Percentiles rank a stretch among this genome's conserved stretches.
phyloP scores from a whole-genome alignment of 2,329 filamentous ascomycete genomes.

The Juglanconis oblonga region DNA sequence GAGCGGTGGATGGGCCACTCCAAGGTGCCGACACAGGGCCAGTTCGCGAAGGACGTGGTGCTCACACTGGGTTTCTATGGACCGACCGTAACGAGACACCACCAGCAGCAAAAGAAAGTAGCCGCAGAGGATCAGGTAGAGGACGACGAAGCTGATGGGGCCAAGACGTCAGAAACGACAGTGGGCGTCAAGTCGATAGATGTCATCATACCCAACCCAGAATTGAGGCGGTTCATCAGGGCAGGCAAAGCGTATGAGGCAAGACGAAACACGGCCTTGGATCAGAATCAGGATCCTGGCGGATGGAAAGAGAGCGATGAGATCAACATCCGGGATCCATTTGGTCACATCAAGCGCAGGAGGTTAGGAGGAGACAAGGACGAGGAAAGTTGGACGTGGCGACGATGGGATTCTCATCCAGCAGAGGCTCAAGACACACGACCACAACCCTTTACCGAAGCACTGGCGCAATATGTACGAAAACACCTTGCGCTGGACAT shows the following conservation, averaged over 20 bases:
- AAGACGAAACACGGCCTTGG: background rate
- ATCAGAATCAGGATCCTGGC: background rate
- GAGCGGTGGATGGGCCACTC: slow-evolving; percentile 48
- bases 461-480: slow-evolving; percentile 47
- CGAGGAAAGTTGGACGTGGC: slow-evolving; percentile 55
- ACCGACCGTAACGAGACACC: slow-evolving; percentile 22
- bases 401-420: slow-evolving; percentile 17
- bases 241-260: slow-evolving; percentile 32
- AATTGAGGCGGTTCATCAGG: slow-evolving; percentile 44
- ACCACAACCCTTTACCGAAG: slow-evolving; percentile 47
- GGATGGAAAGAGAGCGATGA: slow-evolving; percentile 31
- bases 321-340: background rate
- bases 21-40: slow-evolving; percentile 31
- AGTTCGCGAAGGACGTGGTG: slow-evolving; percentile 43
- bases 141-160: slow-evolving; percentile 13
- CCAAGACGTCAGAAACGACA: background rate
- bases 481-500: slow-evolving; percentile 54
- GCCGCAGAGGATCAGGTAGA: background rate
- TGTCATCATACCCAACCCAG: slow-evolving; percentile 46
- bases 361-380: slow-evolving; percentile 43
- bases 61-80: slow-evolving; percentile 51
- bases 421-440: background rate
- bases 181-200: slow-evolving; percentile 45
- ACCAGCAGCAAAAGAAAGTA: background rate
- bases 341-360: slow-evolving; percentile 34